These are phyloP conservation scores for Cercospora janseana DNA, from an alignment of 2,329 filamentous ascomycete species.

Conservation along the genomic window DNA sequence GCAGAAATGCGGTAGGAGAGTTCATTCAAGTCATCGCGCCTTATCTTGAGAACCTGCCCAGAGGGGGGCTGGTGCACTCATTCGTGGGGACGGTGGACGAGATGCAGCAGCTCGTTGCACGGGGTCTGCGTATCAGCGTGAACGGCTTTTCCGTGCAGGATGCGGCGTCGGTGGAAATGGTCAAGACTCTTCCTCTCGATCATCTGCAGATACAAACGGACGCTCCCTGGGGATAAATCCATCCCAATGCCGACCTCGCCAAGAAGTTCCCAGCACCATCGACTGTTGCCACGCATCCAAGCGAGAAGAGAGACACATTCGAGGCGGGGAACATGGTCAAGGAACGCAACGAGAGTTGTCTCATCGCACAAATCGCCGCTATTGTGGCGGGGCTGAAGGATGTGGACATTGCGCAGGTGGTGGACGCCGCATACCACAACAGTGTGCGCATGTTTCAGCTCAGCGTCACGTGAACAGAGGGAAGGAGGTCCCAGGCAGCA, in stretches of 20 bases:
- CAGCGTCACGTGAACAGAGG: too few species aligned
- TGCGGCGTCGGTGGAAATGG: conserved; percentile 45
- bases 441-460: conserved; percentile 38
- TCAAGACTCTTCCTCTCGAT: conserved; percentile 42
- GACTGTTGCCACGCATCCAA: conserved; percentile 20
- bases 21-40: conserved; percentile 45
- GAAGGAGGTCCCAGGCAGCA: too few species aligned
- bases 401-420: conserved; percentile 45
- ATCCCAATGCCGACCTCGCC: conserved; percentile 38
- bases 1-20: conserved; percentile 45
- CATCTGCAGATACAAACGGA: conserved; percentile 50
- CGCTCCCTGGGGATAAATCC: conserved; percentile 51
- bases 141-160: conserved; percentile 51
- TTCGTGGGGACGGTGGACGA: conserved; percentile 43
- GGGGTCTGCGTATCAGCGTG: conserved; percentile 49
- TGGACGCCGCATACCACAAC: conserved; percentile 42
- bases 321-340: conserved; percentile 50
- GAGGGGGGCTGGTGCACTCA: conserved; percentile 42
- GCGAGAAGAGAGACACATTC: conserved; percentile 54
- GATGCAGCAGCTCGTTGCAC: conserved; percentile 41
- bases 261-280: conserved; percentile 43
- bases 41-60: conserved; percentile 41
- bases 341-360: conserved; percentile 53
- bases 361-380: conserved; percentile 48
- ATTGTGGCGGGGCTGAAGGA: conserved; percentile 52